Evolutionary conservation across 129 eudicot species (phyloP).

Genomic region (Ambrosia trifida): DNA sequence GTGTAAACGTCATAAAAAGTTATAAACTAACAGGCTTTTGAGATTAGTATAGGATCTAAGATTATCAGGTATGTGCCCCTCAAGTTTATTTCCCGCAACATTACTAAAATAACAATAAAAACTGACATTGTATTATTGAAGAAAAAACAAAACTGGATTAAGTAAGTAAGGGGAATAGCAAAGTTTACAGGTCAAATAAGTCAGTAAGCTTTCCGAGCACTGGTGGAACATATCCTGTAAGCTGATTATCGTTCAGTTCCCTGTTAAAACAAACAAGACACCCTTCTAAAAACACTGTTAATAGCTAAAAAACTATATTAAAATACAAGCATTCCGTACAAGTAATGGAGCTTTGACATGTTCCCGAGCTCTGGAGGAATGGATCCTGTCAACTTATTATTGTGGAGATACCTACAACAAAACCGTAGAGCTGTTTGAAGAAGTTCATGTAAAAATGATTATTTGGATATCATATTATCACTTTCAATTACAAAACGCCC

Average conservation of each 20-base stretch:
- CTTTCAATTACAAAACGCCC: not conserved
- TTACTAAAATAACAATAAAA: conserved; percentile 48
- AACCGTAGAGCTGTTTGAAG: not conserved
- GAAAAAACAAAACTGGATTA: not conserved
- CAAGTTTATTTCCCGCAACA: conserved; percentile 81
- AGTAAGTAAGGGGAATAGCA: conserved; percentile 12
- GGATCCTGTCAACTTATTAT: conserved; percentile 81
- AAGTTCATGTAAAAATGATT: not conserved
- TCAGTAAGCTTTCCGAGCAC: conserved; percentile 95
- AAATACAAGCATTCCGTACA: conserved; percentile 42
- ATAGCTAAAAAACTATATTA: not conserved
- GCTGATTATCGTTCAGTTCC: conserved; percentile 86
- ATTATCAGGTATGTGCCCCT: conserved; percentile 82
- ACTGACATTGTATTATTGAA: not conserved
- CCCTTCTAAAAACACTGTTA: not conserved
- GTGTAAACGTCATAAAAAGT: not conserved
- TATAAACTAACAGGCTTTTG: conserved; percentile 81
- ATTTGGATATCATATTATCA: not conserved
- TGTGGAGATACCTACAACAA: conserved; percentile 78
- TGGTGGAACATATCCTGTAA: conserved; percentile 74
- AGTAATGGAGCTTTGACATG: conserved; percentile 91
- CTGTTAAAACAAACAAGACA: conserved; percentile 34
- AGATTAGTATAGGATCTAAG: conserved; percentile 94
- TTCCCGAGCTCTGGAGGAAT: conserved; percentile 97
- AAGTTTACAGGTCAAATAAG: conserved; percentile 81